These are phyloP conservation scores for Boletus albobrunnescens DNA, from an alignment of 1,284 basidiomycete genomes.

Conservation along the genomic window DNA sequence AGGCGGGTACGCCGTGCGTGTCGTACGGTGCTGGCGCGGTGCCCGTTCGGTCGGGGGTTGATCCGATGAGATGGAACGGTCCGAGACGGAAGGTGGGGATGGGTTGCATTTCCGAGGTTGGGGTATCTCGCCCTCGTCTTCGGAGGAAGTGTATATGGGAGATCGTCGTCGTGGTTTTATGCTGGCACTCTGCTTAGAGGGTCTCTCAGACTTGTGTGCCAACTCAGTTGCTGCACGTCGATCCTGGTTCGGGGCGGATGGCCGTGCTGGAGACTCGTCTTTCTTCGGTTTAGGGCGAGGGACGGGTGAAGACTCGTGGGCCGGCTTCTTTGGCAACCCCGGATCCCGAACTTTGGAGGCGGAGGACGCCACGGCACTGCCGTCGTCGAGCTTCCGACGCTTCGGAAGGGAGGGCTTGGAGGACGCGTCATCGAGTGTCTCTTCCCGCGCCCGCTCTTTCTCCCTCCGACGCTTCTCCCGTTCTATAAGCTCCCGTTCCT, in stretches of 20 bases:
- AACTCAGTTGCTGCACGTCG: conserved; percentile 21
- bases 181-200: conserved; percentile 26
- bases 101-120: conserved; percentile 25
- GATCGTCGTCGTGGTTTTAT: conserved; percentile 40
- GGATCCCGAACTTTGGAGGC: conserved; percentile 24
- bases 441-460: conserved; percentile 33
- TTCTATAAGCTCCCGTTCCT: conserved; percentile 22
- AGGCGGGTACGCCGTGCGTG: conserved; percentile 33
- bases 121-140: conserved; percentile 47
- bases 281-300: conserved; percentile 36
- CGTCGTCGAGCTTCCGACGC: conserved; percentile 39
- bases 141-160: conserved; percentile 59
- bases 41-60: conserved; percentile 15
- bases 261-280: conserved; percentile 29
- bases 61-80: conserved; percentile 31
- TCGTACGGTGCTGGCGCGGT: conserved; percentile 24
- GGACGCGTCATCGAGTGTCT: conserved; percentile 23
- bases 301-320: conserved; percentile 23
- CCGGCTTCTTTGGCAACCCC: conserved; percentile 32
- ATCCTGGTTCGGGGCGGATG: conserved; percentile 13
- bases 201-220: conserved; percentile 23
- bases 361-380: conserved; percentile 13
- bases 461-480: conserved; percentile 26
- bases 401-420: conserved; percentile 31
- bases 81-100: conserved; percentile 26